These are phyloP conservation scores for Cryptococcus jaspeensis DNA, from an alignment of 1,284 basidiomycete species.

Conservation along the genomic window DNA sequence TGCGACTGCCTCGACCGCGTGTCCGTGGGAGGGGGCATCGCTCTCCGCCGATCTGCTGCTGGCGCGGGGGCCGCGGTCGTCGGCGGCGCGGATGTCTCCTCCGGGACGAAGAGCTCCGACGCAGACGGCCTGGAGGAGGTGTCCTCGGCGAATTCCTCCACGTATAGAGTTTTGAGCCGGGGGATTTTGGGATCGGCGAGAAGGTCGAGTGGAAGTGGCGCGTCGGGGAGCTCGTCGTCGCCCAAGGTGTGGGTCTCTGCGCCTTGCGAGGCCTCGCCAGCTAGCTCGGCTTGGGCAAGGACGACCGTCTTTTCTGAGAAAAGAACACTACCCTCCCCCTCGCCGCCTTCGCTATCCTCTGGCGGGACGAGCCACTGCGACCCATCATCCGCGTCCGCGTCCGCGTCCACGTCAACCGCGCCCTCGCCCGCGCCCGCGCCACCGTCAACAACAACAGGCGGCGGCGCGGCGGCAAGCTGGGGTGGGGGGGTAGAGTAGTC, in stretches of 20 bases:
- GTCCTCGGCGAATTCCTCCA: slow-evolving; percentile 22
- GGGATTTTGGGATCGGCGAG: too few species aligned
- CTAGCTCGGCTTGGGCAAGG: background rate
- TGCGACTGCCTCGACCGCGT: slow-evolving; percentile 8
- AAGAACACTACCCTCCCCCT: slow-evolving; percentile 32
- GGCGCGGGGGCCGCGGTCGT: background rate
- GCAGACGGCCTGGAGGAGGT: background rate
- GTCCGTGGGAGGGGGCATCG: slow-evolving; percentile 20
- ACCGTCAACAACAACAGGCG: slow-evolving; percentile 1
- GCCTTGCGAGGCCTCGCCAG: slow-evolving; percentile 4
- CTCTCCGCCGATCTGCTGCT: slow-evolving; percentile 6
- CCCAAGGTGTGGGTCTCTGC: background rate
- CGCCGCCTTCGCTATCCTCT: slow-evolving; percentile 22
- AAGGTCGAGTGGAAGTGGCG: too few species aligned
- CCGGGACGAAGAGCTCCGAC: background rate
- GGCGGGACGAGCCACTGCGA: background rate
- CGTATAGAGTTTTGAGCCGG: too few species aligned
- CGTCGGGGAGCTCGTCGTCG: slow-evolving; percentile 4
- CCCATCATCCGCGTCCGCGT: slow-evolving; percentile 8
- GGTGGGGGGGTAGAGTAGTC: background rate
- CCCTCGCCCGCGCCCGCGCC: slow-evolving; percentile 11
- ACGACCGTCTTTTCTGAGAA: slow-evolving; percentile 36
- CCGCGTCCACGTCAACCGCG: background rate
- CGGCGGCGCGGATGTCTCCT: background rate
- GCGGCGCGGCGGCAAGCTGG: background rate